Conservation (phyloP, 352 stramenopile species). For the Pythium plurisporium region DNA sequence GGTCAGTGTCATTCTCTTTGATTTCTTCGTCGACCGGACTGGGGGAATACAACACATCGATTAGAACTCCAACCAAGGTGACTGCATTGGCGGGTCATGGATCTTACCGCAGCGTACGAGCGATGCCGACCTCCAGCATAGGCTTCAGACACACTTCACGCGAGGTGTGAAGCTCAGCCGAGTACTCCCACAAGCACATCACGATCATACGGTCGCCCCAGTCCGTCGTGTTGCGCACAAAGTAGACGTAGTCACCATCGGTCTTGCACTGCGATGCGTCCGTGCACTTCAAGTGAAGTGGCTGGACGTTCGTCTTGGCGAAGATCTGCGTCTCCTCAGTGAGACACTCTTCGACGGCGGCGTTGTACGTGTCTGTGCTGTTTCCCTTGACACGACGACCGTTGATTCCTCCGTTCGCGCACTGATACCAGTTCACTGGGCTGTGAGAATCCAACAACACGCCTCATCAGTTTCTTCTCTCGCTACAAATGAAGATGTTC, state of each 20-base stretch:
- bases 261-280: conserved; percentile 48
- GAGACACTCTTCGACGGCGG: conserved; percentile 50
- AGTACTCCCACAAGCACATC: conserved; percentile 84
- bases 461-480: neutral
- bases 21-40: conserved; percentile 50
- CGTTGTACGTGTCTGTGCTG: conserved; percentile 38
- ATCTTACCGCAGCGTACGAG: conserved; percentile 41
- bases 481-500: neutral
- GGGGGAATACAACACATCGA: neutral
- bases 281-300: conserved; percentile 61
- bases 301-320: conserved; percentile 67
- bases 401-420: conserved; percentile 53
- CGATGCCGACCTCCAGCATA: conserved; percentile 69
- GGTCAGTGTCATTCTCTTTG: conserved; percentile 71
- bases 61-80: no score
- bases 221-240: conserved; percentile 75
- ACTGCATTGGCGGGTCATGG: neutral
- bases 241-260: conserved; percentile 64
- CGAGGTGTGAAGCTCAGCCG: conserved; percentile 31
- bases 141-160: conserved; percentile 66
- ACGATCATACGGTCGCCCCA: conserved; percentile 81
- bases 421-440: conserved; percentile 82
- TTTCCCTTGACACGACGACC: conserved; percentile 23
- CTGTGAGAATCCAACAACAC: conserved; percentile 19
- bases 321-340: conserved; percentile 64